phyloP scores from a whole-genome alignment of 352 stramenopile species.

The Phytopythium boreale region DNA sequence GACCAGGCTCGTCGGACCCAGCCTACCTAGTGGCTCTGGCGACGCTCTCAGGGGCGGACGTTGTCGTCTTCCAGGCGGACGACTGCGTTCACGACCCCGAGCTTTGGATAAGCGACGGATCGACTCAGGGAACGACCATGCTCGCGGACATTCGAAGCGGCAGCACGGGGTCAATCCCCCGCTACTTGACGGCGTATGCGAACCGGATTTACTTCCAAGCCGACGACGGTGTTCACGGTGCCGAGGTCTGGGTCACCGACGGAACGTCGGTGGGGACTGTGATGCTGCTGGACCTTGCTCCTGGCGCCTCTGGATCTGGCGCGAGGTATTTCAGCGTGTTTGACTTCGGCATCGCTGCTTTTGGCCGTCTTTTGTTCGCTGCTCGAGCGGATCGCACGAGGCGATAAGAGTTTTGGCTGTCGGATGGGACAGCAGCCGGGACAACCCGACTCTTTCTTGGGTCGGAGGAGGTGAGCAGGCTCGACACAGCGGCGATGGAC shows the following conservation, averaged over 20 bases:
- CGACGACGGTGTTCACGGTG: conserved; percentile 68
- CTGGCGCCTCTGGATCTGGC: conserved; percentile 27
- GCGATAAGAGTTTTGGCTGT: conserved; percentile 50
- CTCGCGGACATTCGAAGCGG: conserved; percentile 65
- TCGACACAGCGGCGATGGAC: conserved; percentile 9
- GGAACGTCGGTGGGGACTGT: conserved; percentile 42
- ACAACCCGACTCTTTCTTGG: conserved; percentile 33
- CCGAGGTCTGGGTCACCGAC: conserved; percentile 80
- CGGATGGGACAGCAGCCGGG: conserved; percentile 36
- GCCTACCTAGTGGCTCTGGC: conserved; percentile 36
- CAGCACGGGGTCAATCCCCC: conserved; percentile 32
- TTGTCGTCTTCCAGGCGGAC: conserved; percentile 81
- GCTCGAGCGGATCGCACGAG: conserved; percentile 30
- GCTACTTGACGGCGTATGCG: conserved; percentile 48
- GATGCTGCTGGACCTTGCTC: conserved; percentile 59
- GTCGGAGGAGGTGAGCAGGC: conserved; percentile 21
- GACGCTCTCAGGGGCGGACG: background rate
- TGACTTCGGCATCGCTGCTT: background rate
- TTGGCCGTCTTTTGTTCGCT: conserved; percentile 23
- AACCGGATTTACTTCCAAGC: conserved; percentile 71
- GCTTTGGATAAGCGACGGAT: conserved; percentile 78
- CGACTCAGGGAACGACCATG: conserved; percentile 36
- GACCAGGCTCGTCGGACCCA: conserved; percentile 46
- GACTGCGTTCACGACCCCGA: conserved; percentile 80
- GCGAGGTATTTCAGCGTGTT: conserved; percentile 48